Conservation (phyloP, 768 basidiomycete genomes). For the Mycena leptocephala region DNA sequence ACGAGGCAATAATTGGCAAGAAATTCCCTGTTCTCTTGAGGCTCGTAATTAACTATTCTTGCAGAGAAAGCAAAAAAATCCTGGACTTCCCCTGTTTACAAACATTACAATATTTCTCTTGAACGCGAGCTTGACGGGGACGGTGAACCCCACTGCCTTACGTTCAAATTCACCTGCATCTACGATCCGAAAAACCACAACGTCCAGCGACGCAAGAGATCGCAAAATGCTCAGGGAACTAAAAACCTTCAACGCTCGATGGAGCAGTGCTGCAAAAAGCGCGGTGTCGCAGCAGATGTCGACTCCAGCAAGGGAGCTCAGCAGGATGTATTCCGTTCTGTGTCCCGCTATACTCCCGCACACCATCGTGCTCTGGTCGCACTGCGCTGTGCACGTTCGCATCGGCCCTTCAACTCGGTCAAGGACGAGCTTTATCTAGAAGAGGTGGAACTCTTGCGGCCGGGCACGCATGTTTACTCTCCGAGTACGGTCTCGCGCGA, state of each 20-base stretch:
- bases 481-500: slow-evolving; percentile 43
- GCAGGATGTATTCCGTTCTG: background rate
- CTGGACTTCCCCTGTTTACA: slow-evolving; percentile 35
- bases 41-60: background rate
- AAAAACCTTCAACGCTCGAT: background rate
- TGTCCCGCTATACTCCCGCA: slow-evolving; percentile 15
- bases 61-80: background rate
- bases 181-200: background rate
- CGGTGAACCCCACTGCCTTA: background rate
- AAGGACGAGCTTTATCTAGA: slow-evolving; percentile 40
- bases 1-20: background rate
- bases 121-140: background rate
- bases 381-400: slow-evolving; percentile 39
- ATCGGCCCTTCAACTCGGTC: slow-evolving; percentile 44
- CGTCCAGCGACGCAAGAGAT: background rate
- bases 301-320: background rate
- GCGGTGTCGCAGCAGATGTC: background rate
- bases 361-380: slow-evolving; percentile 45
- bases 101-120: slow-evolving; percentile 35
- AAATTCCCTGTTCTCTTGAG: background rate
- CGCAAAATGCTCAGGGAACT: background rate
- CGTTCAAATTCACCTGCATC: slow-evolving; percentile 26
- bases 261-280: background rate
- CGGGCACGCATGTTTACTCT: slow-evolving; percentile 43
- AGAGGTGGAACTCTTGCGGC: slow-evolving; percentile 47